Base-by-base conservation (phyloP, 2,329 filamentous ascomycete genomes). In the Cordyceps cicadae region DNA sequence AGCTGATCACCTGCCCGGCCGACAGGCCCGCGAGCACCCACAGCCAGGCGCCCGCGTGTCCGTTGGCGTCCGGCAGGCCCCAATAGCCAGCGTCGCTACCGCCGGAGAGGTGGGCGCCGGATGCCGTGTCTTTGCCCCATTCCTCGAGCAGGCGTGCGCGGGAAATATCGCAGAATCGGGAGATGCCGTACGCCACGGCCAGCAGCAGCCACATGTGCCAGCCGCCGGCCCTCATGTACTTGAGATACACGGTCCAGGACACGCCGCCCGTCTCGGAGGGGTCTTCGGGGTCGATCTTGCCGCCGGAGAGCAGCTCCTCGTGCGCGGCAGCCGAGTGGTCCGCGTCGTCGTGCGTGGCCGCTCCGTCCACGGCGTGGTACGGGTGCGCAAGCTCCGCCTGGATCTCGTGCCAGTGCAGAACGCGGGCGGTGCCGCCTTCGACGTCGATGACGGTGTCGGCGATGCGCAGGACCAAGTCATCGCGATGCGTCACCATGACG, bases 101-200 rank as follows among this genome's bases (percentile, higher is more conserved):
- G 29, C 5, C 26, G 45, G 19, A 21, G 9, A 14, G 21, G 45
- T 48, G 45, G 11, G 21, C 45, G 21, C 45, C 11, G 21, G n/a
- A 32, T 5, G 68, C 68, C 2, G 71, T 68, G 34, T 68, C 85
- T 69, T 95, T 89, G 34, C 89, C 90, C 91, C 92, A 96, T 29
- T 87, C 81, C 70, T 96, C 95, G 59, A 96, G 79, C 50, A 94
- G 92, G 82, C 90, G 93, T 1, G 84, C 86, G 67, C 90, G 83
- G 1, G 80, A 80, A 45, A 95, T 78, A 43, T 86, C 82, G 19
- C 83, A 75, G 14, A 85, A 68, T 7, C 92, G 85, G 66, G 85
- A 90, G 0, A 86, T 46, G 6, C 81, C 72, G 62, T 92, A 84
- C 14, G 86, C 76, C 1, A 83, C 39, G 3, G 93, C 76, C 2